Base-by-base conservation (phyloP, 306 rosid genomes). In the Luffa acutangula region DNA sequence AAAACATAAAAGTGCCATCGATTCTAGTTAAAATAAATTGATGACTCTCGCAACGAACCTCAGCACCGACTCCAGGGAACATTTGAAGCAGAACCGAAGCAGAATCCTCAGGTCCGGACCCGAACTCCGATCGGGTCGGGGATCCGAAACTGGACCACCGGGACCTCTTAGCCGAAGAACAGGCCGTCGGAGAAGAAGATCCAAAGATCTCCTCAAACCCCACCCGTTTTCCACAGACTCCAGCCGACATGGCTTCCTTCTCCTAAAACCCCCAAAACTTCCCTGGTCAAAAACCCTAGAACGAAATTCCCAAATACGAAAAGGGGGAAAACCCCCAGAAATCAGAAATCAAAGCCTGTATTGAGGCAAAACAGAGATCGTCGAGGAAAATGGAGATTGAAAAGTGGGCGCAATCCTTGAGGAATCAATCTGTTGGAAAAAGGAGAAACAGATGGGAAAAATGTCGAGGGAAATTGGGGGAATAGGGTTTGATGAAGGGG, bases 191-290 rank as follows among this genome's bases (percentile, higher is more conserved):
- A 70, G 87, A 81, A 46, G 84, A 80, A 85, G 87, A 80, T 75
- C 85, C 87, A 58, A 82, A 85, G 59, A 85, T 76, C 70, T 85
- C 87, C 66, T 85, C 87, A 77, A 82, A 76, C 59, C 85, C 87
- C 18, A 82, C 79, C 73, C 87, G 82, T 79, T 85, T 85, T 14
- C 87, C 83, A 46, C 87, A 85, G 46, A 85, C 53, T 62, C 83
- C 87, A 3, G 81, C 83, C 75, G 87, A 85, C 87, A 85, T 85
- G 63, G 70, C 62, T 45, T 78, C 54, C 15, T 31, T 6, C 25
- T 58, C 11, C 36, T 41, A 34, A 69, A 69, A 42, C 53, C 64
- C 72, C 33, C 1, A 52, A 46, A 52, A 14, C 0, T 15, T 42
- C 8, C 25, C 43, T 4, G 13, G 6, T 20, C 71, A 58, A 77